Conservation (phyloP, 2,329 filamentous ascomycete genomes). For the Aspergillus hortae region DNA sequence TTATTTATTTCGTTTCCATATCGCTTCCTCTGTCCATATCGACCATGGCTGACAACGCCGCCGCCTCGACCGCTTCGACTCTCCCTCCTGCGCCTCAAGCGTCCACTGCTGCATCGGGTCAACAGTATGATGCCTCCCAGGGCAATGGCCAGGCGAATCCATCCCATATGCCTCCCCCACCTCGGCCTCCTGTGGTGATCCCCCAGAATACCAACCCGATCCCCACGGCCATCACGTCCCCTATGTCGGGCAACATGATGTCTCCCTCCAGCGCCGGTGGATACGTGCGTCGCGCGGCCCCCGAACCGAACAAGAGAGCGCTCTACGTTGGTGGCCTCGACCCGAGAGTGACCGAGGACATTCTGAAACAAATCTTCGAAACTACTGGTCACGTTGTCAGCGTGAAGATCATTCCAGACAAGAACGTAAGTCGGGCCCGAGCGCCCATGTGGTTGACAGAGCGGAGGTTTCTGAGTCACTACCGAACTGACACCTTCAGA, state of each 20-base stretch:
- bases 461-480: constrained; percentile 1
- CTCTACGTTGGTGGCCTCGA: constrained; percentile 95
- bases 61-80: constrained; percentile 60
- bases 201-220: constrained; percentile 96
- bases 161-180: constrained; percentile 81
- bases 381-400: constrained; percentile 97
- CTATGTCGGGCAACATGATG: constrained; percentile 73
- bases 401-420: constrained; percentile 99
- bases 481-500: constrained; percentile 18
- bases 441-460: not conserved
- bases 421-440: constrained; percentile 71
- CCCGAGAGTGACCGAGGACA: constrained; percentile 91
- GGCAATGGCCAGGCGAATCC: constrained; percentile 65
- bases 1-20: constrained; percentile 15
- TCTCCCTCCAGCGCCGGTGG: constrained; percentile 80
- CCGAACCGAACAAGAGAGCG: constrained; percentile 97
- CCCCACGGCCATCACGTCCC: constrained; percentile 86
- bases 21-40: constrained; percentile 17
- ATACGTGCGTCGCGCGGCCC: constrained; percentile 83
- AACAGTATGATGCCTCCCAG: constrained; percentile 68
- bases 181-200: constrained; percentile 78
- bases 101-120: constrained; percentile 67
- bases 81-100: constrained; percentile 68
- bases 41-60: constrained; percentile 74
- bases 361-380: constrained; percentile 96